Evolutionary conservation across 1,284 basidiomycete genomes (phyloP).

Genomic region (Melampsora larici-populina): DNA sequence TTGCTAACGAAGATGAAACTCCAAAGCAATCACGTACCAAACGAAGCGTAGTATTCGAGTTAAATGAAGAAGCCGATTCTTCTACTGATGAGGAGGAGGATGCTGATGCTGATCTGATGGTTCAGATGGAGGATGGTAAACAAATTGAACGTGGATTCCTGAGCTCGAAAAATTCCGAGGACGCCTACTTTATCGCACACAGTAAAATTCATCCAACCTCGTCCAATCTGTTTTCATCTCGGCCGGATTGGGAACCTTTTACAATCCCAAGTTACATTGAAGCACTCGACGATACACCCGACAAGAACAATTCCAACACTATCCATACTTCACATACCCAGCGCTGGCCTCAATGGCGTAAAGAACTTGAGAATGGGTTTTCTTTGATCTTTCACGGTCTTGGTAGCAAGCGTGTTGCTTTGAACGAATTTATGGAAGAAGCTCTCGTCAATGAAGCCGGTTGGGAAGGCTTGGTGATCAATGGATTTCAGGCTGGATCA

Average conservation of each 20-base stretch:
- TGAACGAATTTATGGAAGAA: slow-evolving; percentile 69
- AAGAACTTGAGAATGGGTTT: slow-evolving; percentile 74
- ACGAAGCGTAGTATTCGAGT: slow-evolving; percentile 14
- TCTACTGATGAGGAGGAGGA: slow-evolving; percentile 12
- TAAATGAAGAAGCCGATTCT: not conserved
- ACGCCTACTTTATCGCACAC: slow-evolving; percentile 73
- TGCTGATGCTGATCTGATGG: not conserved
- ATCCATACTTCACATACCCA: slow-evolving; percentile 57
- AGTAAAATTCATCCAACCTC: slow-evolving; percentile 68
- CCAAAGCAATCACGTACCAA: not conserved
- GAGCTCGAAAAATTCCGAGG: slow-evolving; percentile 59
- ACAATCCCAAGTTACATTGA: slow-evolving; percentile 52
- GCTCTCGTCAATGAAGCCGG: slow-evolving; percentile 58
- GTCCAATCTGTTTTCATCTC: slow-evolving; percentile 68
- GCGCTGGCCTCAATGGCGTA: slow-evolving; percentile 63
- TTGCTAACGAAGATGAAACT: not conserved
- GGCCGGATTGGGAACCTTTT: slow-evolving; percentile 61
- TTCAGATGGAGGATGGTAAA: not conserved
- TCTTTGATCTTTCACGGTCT: slow-evolving; percentile 80
- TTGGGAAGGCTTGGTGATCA: slow-evolving; percentile 62
- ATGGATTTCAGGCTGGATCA: slow-evolving; percentile 72
- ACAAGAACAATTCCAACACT: slow-evolving; percentile 60
- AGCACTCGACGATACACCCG: slow-evolving; percentile 26
- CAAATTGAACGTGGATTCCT: slow-evolving; percentile 2
- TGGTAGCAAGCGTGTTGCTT: slow-evolving; percentile 72